Evolutionary conservation across 345 rosid genomes (phyloP), one percentile per base, ranked within the genome.

Genomic region (Eucalyptus cloeziana): DNA sequence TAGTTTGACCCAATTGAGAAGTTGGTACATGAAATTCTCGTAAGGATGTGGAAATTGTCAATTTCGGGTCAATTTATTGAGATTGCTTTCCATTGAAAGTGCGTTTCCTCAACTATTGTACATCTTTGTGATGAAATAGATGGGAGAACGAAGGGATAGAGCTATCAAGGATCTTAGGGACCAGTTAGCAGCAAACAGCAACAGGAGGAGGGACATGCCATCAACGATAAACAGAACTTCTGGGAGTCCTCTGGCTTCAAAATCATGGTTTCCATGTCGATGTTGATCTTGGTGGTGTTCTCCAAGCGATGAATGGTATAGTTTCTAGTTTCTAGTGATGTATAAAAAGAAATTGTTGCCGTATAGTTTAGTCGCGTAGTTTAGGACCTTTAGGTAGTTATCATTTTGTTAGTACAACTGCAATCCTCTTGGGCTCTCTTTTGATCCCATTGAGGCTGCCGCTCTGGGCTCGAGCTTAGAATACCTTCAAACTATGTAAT

Each of bases 171-270:
- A 95, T 89, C 96, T 98, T 62, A 93, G 93, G 86, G 96, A 93
- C 13, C 96, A 97, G 90, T 89, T 98, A 87, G 95, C 96, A 51
- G 93, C 93, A 8, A 50, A 11, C 64, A 93, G 67, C 93, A 94
- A 54, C 93, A 94, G 51, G 92, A 92, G 62, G 89, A 86, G 67
- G 88, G 90, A 13, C 93, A 81, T 88, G 87, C 37, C n/a, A 86
- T 90, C 52, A 89, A 86, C 7, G 95, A 92, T 50, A 97, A 95
- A 86, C 94, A 88, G 86, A 96, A 96, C 89, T 96, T 97, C 89
- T 98, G 99, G 99, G 98, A 98, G 91, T 91, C 93, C 56, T 94
- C 98, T 49, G 93, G 97, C 89, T 98, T 98, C 95, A 97, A 98
- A 95, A 88, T 97, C 79, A 93, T 97, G 69, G 96, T 93, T 89